A percentile compares a stretch with the other conserved stretches of the same genome.
phyloP scores from a whole-genome alignment of 371 early-diverging fungal genomes.

The Cokeromyces recurvatus region DNA sequence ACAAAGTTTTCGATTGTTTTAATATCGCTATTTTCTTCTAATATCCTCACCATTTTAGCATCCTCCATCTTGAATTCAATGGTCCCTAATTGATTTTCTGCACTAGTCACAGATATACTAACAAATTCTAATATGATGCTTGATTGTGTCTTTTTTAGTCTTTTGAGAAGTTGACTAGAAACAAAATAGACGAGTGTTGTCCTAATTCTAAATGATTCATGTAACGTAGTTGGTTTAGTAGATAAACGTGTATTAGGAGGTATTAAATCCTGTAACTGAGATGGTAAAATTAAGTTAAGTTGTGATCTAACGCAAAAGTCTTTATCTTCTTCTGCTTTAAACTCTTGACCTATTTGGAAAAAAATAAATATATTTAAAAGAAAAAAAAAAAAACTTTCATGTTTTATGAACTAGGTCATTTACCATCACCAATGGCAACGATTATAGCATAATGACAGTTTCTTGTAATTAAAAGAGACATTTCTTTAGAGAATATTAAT shows the following conservation, averaged over 20 bases:
- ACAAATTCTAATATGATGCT: slow-evolving; percentile 23
- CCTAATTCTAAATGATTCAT: slow-evolving; percentile 24
- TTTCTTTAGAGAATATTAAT: no score
- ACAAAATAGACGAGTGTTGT: slow-evolving; percentile 39
- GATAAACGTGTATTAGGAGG: slow-evolving; percentile 35
- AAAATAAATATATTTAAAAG: neutral
- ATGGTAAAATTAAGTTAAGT: slow-evolving; percentile 28
- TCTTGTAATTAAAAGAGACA: slow-evolving; percentile 27
- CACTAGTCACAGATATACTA: slow-evolving; percentile 14
- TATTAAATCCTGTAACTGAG: slow-evolving; percentile 37
- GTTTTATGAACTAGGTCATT: neutral
- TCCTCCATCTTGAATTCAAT: slow-evolving; percentile 20
- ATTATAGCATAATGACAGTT: slow-evolving; percentile 28
- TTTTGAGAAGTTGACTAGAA: slow-evolving; percentile 26
- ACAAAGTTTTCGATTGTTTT: slow-evolving; percentile 32
- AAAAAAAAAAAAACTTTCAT: neutral
- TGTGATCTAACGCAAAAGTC: slow-evolving; percentile 35
- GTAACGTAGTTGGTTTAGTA: slow-evolving; percentile 22
- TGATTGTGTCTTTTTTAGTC: slow-evolving; percentile 18
- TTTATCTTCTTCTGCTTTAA: slow-evolving; percentile 19
- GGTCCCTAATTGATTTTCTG: slow-evolving; percentile 13
- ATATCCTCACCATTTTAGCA: slow-evolving; percentile 29
- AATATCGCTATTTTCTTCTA: slow-evolving; percentile 20
- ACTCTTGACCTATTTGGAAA: slow-evolving; percentile 20
- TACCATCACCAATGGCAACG: slow-evolving; percentile 34